Evolutionary conservation across 1,284 basidiomycete species (phyloP), one percentile per base, ranked within the genome.

Genomic region (Tetrapyrgos nigripes): DNA sequence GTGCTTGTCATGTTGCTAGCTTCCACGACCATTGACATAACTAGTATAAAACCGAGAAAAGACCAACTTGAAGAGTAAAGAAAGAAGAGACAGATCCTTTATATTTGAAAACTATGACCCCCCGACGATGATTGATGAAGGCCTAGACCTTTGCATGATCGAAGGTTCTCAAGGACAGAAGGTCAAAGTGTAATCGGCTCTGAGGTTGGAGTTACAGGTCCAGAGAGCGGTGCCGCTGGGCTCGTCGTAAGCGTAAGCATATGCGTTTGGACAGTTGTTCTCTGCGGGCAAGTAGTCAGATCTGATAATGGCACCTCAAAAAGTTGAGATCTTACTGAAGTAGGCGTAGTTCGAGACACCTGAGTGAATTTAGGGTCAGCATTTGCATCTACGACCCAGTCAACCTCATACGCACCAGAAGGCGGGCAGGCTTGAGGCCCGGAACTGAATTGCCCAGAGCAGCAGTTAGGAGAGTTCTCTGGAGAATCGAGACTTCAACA

Each of bases 171-270:
- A 79, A 60, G 80, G 80, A 70, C 81, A 83, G 74, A 83, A 83
- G 1, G 79, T 82, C 62, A 83, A 55, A 35, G 78, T 82, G 64
- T 81, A 84, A 62, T 81, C 76, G 3, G 80, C 77, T 3, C 67
- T 64, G 29, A 63, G 53, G 51, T 59, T 50, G 8, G 75, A 66
- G 45, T 64, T 62, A 66, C 83, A 84, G 6, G 76, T 79, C 75
- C 74, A 82, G 49, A 83, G 71, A 17, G 82, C 81, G 11, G 77
- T 79, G 5, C 75, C 75, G 61, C 74, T 77, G 54, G 67, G 66
- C 66, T 84, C 82, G 66, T 84, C 83, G 64, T 74, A 85, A 10
- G 83, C 80, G 63, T 83, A 84, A 2, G 73, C 79, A 66, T 83
- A 84, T 9, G 79, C 69, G 64, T 79, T 70, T 4, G 78, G 78